Conservation (phyloP, 2,329 filamentous ascomycete species). For the Exserohilum turcica region DNA sequence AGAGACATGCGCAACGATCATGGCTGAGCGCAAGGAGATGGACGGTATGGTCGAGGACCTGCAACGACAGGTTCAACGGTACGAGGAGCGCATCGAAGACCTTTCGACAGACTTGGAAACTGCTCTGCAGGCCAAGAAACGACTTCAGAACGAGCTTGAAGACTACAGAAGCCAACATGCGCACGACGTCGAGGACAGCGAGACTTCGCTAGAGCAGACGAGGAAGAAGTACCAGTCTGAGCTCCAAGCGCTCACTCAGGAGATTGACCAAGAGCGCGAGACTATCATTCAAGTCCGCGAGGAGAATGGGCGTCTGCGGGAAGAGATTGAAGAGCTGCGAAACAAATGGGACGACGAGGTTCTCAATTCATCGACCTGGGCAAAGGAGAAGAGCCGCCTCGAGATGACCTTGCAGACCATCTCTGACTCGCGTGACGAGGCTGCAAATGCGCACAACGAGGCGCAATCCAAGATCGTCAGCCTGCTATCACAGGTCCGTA, state of each 20-base stretch:
- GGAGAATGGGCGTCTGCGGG: constrained; percentile 85
- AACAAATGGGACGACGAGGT: constrained; percentile 99
- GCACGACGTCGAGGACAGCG: constrained; percentile 96
- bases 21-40: constrained; percentile 91
- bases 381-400: constrained; percentile 92
- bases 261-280: constrained; percentile 91
- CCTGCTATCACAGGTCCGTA: constrained; percentile 85
- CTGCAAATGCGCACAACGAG: constrained; percentile 89
- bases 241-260: constrained; percentile 84
- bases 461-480: constrained; percentile 92
- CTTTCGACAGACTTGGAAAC: constrained; percentile 86
- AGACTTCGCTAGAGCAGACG: constrained; percentile 94
- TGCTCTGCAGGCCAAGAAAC: constrained; percentile 86
- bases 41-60: constrained; percentile 86
- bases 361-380: constrained; percentile 96
- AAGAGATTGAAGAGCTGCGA: constrained; percentile 91
- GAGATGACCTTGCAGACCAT: constrained; percentile 89
- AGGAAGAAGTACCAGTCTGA: constrained; percentile 97
- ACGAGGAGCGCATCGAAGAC: constrained; percentile 91
- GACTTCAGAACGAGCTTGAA: constrained; percentile 94
- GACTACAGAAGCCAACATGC: constrained; percentile 94
- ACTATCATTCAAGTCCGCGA: constrained; percentile 82
- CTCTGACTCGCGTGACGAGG: constrained; percentile 89
- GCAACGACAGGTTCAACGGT: constrained; percentile 84
- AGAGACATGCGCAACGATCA: constrained; percentile 84